phyloP scores from a whole-genome alignment of 805 yeast genomes.

The Yamadazyma laniorum region DNA sequence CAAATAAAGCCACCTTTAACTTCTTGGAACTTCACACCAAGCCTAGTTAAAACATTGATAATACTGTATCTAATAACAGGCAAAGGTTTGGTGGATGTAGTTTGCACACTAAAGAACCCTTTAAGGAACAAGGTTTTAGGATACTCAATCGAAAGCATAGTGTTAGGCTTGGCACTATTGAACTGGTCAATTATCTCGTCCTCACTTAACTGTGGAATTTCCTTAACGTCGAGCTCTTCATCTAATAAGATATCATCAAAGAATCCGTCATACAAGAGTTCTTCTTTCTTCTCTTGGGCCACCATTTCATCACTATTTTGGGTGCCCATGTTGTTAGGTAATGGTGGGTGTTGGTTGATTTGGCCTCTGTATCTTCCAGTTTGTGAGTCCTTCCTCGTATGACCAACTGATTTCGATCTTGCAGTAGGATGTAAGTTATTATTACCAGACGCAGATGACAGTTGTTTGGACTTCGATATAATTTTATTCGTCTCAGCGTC shows the following conservation, averaged over 20 bases:
- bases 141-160: conserved; percentile 92
- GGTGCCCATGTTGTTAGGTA: conserved; percentile 39
- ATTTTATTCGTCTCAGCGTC: conserved; percentile 26
- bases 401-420: conserved; percentile 78
- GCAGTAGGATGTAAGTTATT: conserved; percentile 72
- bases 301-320: conserved; percentile 47
- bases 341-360: conserved; percentile 37
- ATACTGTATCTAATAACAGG: conserved; percentile 85
- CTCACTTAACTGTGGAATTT: conserved; percentile 38
- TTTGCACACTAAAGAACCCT: conserved; percentile 92
- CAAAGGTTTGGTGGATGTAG: conserved; percentile 89
- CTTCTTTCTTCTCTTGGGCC: conserved; percentile 24
- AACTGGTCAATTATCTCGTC: conserved; percentile 42
- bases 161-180: conserved; percentile 60
- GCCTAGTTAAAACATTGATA: conserved; percentile 67
- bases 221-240: conserved; percentile 27
- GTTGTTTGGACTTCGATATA: conserved; percentile 12
- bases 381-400: conserved; percentile 61
- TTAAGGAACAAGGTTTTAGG: conserved; percentile 88
- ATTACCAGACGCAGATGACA: conserved; percentile 5
- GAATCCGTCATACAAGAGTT: conserved; percentile 41
- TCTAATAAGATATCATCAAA: conserved; percentile 57
- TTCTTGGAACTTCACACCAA: conserved; percentile 81
- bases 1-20: conserved; percentile 94
- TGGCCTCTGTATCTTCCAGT: conserved; percentile 9